A percentile compares a stretch with the other conserved stretches of the same genome.
Evolutionary conservation across 306 rosid species (phyloP).

Genomic region (Mimosa pudica): DNA sequence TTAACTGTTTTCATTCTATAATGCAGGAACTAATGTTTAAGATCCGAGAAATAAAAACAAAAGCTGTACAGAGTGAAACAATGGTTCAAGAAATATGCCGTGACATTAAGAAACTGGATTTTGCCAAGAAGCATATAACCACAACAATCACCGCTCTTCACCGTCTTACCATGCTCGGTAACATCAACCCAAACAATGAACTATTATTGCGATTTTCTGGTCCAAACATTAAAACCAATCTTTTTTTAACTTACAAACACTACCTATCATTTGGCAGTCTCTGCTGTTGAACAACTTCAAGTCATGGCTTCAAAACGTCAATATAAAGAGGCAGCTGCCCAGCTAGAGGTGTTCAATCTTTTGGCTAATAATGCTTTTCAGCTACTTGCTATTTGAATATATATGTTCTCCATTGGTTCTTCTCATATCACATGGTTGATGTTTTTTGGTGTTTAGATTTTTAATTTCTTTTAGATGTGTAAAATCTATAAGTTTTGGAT

Average conservation of each 20-base stretch:
- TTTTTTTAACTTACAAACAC: conserved; percentile 19
- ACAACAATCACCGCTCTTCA: conserved; percentile 97
- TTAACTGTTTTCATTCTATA: conserved; percentile 23
- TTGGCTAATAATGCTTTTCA: not conserved
- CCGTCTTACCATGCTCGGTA: conserved; percentile 96
- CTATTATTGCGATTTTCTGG: not conserved
- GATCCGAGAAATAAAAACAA: conserved; percentile 89
- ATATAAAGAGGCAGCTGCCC: conserved; percentile 97
- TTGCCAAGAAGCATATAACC: conserved; percentile 98
- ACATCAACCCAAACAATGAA: conserved; percentile 1
- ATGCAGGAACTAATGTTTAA: conserved; percentile 96
- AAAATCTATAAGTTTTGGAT: conserved; percentile 21
- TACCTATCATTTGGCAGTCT: conserved; percentile 67
- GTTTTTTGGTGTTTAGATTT: conserved; percentile 8
- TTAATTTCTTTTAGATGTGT: not conserved
- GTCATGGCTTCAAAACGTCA: conserved; percentile 97
- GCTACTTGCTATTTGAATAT: conserved; percentile 8
- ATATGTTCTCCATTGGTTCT: conserved; percentile 25
- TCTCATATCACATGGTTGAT: not conserved
- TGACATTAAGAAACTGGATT: conserved; percentile 93
- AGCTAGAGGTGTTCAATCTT: conserved; percentile 74
- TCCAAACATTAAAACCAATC: conserved; percentile 21
- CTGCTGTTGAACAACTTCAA: conserved; percentile 99
- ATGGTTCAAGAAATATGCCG: conserved; percentile 99
- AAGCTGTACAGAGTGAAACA: conserved; percentile 96